A percentile compares a stretch with the other conserved stretches of the same genome.
These are phyloP conservation scores for Irpex lacteus DNA, from an alignment of 1,284 basidiomycete species.

Conservation along the genomic window DNA sequence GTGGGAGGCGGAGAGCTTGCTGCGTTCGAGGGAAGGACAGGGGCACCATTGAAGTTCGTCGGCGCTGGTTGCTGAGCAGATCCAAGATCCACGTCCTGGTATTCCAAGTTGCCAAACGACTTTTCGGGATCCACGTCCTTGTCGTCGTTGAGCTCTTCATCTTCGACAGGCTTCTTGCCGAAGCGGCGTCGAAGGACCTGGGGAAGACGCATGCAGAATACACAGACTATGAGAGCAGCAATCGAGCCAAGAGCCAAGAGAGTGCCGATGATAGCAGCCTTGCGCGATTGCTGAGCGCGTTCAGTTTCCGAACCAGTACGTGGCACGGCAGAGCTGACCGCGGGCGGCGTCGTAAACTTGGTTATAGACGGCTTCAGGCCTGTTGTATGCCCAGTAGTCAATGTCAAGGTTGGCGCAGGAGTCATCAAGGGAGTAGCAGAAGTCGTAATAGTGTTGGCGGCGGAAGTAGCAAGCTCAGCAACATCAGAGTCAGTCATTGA, in stretches of 20 bases:
- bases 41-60: not conserved
- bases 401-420: not conserved
- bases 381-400: not conserved
- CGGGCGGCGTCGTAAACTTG: not conserved
- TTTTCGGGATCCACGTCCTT: slow-evolving; percentile 4
- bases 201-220: slow-evolving; percentile 25
- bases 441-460: not conserved
- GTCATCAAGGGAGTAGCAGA: not conserved
- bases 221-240: slow-evolving; percentile 20
- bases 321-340: slow-evolving; percentile 1
- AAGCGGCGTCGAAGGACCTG: slow-evolving; percentile 14
- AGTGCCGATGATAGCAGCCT: slow-evolving; percentile 24
- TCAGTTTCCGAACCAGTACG: slow-evolving; percentile 13
- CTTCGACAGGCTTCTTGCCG: slow-evolving; percentile 2
- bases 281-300: slow-evolving; percentile 19
- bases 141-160: slow-evolving; percentile 11
- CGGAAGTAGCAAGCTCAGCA: not conserved
- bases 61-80: not conserved
- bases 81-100: not conserved
- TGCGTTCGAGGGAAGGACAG: not conserved
- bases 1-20: slow-evolving; percentile 9
- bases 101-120: not conserved
- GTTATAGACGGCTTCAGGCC: not conserved
- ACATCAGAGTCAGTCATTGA: not conserved
- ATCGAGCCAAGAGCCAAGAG: slow-evolving; percentile 25